These are phyloP conservation scores for Rheum nobile DNA, from an alignment of 148 eudicot genomes.

Conservation along the genomic window DNA sequence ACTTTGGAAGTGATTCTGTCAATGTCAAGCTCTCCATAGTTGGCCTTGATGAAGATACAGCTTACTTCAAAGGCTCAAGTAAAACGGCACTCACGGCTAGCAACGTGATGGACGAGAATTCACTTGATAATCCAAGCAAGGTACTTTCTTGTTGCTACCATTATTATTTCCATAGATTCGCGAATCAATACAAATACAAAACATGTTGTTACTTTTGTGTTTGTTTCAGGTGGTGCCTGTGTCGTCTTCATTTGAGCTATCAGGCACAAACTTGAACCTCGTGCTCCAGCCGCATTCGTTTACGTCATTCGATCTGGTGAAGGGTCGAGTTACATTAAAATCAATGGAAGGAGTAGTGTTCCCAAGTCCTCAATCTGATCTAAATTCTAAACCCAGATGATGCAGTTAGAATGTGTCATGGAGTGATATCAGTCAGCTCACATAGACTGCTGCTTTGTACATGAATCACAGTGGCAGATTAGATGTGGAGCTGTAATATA, in stretches of 20 bases:
- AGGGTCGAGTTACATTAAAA: conserved; percentile 2
- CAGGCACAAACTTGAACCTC: conserved; percentile 10
- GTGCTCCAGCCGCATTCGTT: conserved; percentile 21
- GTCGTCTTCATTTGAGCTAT: conserved; percentile 7
- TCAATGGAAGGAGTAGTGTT: not conserved
- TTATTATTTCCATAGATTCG: not conserved
- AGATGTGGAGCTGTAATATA: not conserved
- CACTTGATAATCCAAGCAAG: conserved; percentile 64
- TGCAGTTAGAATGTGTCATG: not conserved
- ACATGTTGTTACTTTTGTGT: not conserved
- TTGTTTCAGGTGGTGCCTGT: conserved; percentile 24
- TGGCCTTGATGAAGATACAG: conserved; percentile 22
- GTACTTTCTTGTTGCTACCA: conserved; percentile 20
- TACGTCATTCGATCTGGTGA: conserved; percentile 22
- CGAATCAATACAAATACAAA: too few species aligned
- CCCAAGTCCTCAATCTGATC: conserved; percentile 5
- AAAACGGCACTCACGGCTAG: conserved; percentile 49
- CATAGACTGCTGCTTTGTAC: not conserved
- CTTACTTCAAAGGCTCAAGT: conserved; percentile 28
- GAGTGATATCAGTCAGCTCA: not conserved
- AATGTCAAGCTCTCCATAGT: conserved; percentile 39
- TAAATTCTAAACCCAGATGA: not conserved
- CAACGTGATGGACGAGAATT: conserved; percentile 74
- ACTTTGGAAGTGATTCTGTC: conserved; percentile 44
- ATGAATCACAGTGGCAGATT: not conserved